A percentile compares a stretch with the other conserved stretches of the same genome.
These are phyloP conservation scores for Pseudogymnoascus pannorum DNA, from an alignment of 2,329 filamentous ascomycete species.

Conservation along the genomic window DNA sequence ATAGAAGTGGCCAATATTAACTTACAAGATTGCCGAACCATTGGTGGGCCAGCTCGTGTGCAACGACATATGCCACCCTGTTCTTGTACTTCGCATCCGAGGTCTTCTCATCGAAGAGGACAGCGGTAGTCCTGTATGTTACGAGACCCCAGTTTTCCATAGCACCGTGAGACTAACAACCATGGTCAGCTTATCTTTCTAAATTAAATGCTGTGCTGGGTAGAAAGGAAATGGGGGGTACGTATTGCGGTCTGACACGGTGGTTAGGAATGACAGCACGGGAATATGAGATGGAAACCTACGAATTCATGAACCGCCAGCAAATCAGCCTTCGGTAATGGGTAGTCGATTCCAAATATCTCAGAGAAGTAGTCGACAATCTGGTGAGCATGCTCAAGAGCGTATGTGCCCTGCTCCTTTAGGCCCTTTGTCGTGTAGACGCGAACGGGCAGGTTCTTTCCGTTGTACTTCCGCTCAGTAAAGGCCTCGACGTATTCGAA, in stretches of 20 bases:
- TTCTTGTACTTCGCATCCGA: slow-evolving; percentile 90
- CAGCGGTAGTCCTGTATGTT: slow-evolving; percentile 89
- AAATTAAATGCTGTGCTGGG: not conserved
- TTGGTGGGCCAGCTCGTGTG: slow-evolving; percentile 94
- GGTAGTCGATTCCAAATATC: slow-evolving; percentile 88
- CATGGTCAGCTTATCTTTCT: slow-evolving; percentile 32
- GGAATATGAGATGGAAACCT: slow-evolving; percentile 27
- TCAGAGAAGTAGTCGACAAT: slow-evolving; percentile 96
- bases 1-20: not conserved
- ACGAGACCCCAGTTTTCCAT: slow-evolving; percentile 98
- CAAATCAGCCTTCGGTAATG: slow-evolving; percentile 84
- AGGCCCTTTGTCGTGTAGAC: slow-evolving; percentile 95
- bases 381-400: slow-evolving; percentile 83
- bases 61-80: slow-evolving; percentile 90
- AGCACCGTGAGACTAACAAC: slow-evolving; percentile 52
- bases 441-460: slow-evolving; percentile 82
- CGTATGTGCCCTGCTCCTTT: slow-evolving; percentile 84
- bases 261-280: not conserved
- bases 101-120: slow-evolving; percentile 89
- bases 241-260: not conserved
- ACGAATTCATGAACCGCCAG: slow-evolving; percentile 90
- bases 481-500: slow-evolving; percentile 94
- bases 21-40: slow-evolving; percentile 87
- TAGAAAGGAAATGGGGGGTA: not conserved
- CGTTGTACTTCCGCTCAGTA: slow-evolving; percentile 84